phyloP scores from a whole-genome alignment of 768 basidiomycete genomes.

The Boletus vinaceobasis region DNA sequence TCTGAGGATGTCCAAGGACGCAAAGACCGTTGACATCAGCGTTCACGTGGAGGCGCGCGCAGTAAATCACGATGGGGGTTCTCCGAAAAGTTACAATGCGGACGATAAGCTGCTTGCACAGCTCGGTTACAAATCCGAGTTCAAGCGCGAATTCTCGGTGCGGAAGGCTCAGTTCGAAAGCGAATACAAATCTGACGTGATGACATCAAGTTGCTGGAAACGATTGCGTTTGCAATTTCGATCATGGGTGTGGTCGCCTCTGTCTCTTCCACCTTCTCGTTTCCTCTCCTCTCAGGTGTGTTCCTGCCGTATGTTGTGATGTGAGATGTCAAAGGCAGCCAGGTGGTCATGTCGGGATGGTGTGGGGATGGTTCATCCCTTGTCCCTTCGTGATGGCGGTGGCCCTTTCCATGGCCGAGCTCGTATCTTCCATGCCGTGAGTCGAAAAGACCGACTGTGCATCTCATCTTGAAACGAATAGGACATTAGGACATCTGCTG shows the following conservation, averaged over 20 bases:
- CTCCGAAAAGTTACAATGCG: slow-evolving; percentile 33
- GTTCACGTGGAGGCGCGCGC: slow-evolving; percentile 10
- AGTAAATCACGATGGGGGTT: slow-evolving; percentile 4
- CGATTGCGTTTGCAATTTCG: slow-evolving; percentile 62
- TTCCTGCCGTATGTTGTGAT: not conserved
- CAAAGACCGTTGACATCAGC: not conserved
- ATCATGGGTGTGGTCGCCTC: slow-evolving; percentile 74
- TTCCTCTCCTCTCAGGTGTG: slow-evolving; percentile 60
- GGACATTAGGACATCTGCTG: slow-evolving; percentile 62
- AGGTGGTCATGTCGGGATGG: slow-evolving; percentile 77
- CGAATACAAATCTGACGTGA: not conserved
- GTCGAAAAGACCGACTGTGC: slow-evolving; percentile 20
- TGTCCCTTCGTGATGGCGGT: slow-evolving; percentile 63
- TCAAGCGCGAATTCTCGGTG: slow-evolving; percentile 72
- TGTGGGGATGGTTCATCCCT: slow-evolving; percentile 76
- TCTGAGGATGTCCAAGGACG: slow-evolving; percentile 17
- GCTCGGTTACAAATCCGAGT: slow-evolving; percentile 70
- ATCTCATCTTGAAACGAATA: not conserved
- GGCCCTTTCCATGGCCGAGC: slow-evolving; percentile 69
- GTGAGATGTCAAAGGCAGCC: not conserved
- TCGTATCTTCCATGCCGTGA: slow-evolving; percentile 75
- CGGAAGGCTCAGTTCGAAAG: slow-evolving; percentile 10
- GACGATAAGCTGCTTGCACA: slow-evolving; percentile 60
- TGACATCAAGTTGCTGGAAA: slow-evolving; percentile 45
- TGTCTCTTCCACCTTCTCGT: slow-evolving; percentile 62